Conservation (phyloP, 164 flowering plant genomes). For the Santalum album region DNA sequence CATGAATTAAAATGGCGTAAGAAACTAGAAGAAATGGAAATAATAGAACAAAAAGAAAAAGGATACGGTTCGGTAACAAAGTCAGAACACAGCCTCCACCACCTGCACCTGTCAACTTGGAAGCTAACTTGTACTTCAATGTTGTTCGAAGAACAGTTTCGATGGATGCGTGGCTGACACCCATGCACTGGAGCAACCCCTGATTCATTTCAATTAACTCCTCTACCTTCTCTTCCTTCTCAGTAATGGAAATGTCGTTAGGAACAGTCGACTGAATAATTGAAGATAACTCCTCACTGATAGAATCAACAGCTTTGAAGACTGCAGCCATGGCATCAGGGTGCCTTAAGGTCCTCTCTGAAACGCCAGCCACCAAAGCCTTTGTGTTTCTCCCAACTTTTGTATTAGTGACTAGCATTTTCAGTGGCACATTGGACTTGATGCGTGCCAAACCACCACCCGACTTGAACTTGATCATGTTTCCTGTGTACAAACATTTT, state of each 20-base stretch:
- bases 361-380: conserved; percentile 87
- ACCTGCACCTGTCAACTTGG: conserved; percentile 97
- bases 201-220: conserved; percentile 97
- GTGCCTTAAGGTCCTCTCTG: conserved; percentile 71
- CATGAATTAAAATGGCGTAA: too few relatives aligned
- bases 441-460: conserved; percentile 63
- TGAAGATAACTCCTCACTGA: conserved; percentile 72
- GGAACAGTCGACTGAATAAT: conserved; percentile 52
- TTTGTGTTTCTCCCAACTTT: conserved; percentile 95
- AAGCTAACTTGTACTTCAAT: conserved; percentile 64
- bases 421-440: conserved; percentile 57
- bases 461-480: conserved; percentile 82
- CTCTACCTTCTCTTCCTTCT: conserved; percentile 70
- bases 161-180: conserved; percentile 88
- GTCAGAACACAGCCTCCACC: conserved; percentile 99
- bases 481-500: conserved; percentile 44
- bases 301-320: conserved; percentile 79
- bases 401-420: conserved; percentile 88
- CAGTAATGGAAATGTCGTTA: conserved; percentile 56
- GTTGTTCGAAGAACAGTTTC: conserved; percentile 85
- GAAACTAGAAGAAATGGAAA: too few relatives aligned
- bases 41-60: conserved; percentile 5
- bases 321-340: conserved; percentile 71
- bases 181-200: conserved; percentile 94
- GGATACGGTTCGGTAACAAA: conserved; percentile 85